These are phyloP conservation scores for Rhynchospora pubera DNA, from an alignment of 176 grass and related monocot species.

Conservation along the genomic window DNA sequence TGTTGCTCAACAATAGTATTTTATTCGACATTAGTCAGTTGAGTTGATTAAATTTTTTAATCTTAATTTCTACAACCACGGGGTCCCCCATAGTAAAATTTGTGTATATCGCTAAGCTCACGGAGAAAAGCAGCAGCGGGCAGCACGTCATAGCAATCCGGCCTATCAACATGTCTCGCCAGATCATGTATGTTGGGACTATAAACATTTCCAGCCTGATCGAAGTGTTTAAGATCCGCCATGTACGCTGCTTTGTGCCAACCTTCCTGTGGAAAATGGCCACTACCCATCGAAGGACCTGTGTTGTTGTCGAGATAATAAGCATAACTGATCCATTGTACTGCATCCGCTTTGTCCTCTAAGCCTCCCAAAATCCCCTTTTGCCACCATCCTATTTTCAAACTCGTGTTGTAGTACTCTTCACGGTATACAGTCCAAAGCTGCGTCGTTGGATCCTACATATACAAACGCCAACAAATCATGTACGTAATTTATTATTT, in stretches of 20 bases:
- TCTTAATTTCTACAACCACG: not conserved
- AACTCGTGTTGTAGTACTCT: too few relatives aligned
- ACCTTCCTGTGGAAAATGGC: not conserved
- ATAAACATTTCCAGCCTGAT: not conserved
- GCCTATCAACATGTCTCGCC: not conserved
- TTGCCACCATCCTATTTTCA: too few relatives aligned
- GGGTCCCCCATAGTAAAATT: not conserved
- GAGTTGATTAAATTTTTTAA: not conserved
- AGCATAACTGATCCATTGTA: not conserved
- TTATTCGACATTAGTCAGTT: not conserved
- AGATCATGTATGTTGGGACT: not conserved
- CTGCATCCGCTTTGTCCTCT: not conserved
- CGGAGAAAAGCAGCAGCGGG: not conserved
- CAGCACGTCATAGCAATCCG: not conserved
- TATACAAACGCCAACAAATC: too few relatives aligned
- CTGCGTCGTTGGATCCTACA: too few relatives aligned
- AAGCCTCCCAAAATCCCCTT: not conserved
- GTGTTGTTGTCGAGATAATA: not conserved
- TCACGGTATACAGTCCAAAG: too few relatives aligned
- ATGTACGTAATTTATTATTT: too few relatives aligned
- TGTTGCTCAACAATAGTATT: not conserved
- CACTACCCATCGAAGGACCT: constrained; percentile 8
- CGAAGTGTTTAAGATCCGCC: not conserved
- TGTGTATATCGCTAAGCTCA: not conserved
- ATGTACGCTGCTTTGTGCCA: constrained; percentile 2